phyloP scores from a whole-genome alignment of 805 yeast species.

The Yamadazyma olivae region DNA sequence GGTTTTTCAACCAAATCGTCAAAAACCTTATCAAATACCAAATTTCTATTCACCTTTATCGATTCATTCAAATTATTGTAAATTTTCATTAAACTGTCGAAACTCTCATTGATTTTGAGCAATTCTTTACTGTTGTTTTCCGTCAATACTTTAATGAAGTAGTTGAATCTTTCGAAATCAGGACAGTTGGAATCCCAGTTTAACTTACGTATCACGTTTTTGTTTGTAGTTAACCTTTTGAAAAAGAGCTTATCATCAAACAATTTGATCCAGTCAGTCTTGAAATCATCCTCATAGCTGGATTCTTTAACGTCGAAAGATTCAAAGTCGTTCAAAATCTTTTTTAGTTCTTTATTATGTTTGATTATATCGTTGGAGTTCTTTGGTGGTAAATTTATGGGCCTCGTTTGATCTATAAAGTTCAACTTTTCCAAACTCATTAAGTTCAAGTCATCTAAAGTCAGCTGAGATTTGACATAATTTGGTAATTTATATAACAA shows the following conservation, averaged over 20 bases:
- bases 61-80: slow-evolving; percentile 23
- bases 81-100: slow-evolving; percentile 17
- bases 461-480: slow-evolving; percentile 36
- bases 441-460: slow-evolving; percentile 56
- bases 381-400: slow-evolving; percentile 72
- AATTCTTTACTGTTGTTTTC: slow-evolving; percentile 12
- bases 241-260: slow-evolving; percentile 19
- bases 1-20: slow-evolving; percentile 26
- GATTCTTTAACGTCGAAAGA: slow-evolving; percentile 4
- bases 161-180: slow-evolving; percentile 21
- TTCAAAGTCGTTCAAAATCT: slow-evolving; percentile 40
- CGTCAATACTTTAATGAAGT: slow-evolving; percentile 23
- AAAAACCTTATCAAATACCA: slow-evolving; percentile 29
- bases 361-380: slow-evolving; percentile 45
- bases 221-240: slow-evolving; percentile 25
- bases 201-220: slow-evolving; percentile 27
- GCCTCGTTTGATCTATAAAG: slow-evolving; percentile 58
- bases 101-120: slow-evolving; percentile 17
- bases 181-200: slow-evolving; percentile 38
- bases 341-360: slow-evolving; percentile 56
- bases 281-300: slow-evolving; percentile 1
- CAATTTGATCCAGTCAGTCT: slow-evolving; percentile 12
- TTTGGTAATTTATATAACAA: slow-evolving; percentile 36
- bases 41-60: slow-evolving; percentile 27
- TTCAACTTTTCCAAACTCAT: slow-evolving; percentile 61